A percentile compares a stretch with the other conserved stretches of the same genome.
Evolutionary conservation across 495 filamentous ascomycete species (phyloP).

Genomic region (Neurospora sp.): DNA sequence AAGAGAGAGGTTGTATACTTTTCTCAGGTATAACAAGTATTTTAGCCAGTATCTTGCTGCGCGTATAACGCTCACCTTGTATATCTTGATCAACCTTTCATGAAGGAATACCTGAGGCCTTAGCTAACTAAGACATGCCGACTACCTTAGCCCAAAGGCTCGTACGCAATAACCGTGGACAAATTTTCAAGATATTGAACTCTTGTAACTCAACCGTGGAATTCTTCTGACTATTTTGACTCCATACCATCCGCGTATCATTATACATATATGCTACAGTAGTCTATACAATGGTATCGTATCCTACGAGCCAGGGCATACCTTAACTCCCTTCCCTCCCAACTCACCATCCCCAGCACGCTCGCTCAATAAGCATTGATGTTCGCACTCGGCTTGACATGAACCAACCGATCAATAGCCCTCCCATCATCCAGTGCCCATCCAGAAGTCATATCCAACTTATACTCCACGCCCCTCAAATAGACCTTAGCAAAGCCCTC

Average conservation of each 20-base stretch:
- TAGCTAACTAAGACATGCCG: not conserved
- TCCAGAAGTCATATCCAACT: conserved; percentile 39
- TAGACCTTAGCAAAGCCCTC: conserved; percentile 37
- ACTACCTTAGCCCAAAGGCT: not conserved
- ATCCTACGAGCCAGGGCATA: not conserved
- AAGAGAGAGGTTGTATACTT: not conserved
- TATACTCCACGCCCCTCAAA: conserved; percentile 30
- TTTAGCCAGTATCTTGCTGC: not conserved
- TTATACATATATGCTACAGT: not conserved
- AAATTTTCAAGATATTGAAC: not conserved
- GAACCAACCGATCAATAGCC: conserved; percentile 39
- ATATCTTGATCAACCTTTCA: not conserved
- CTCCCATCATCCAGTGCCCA: conserved; percentile 42
- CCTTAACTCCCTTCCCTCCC: conserved; percentile 29
- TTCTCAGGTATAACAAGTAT: not conserved
- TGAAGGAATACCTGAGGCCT: not conserved
- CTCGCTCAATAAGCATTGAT: conserved; percentile 30
- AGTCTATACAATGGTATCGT: not conserved
- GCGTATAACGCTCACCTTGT: not conserved
- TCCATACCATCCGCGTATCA: not conserved
- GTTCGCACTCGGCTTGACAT: conserved; percentile 32
- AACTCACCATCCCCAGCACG: conserved; percentile 46
- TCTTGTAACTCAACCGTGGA: not conserved
- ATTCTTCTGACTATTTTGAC: not conserved
- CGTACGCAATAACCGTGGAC: not conserved